Evolutionary conservation across 805 yeast genomes (phyloP), one percentile per base, ranked within the genome.

Genomic region (Middelhovenomyces tepae): DNA sequence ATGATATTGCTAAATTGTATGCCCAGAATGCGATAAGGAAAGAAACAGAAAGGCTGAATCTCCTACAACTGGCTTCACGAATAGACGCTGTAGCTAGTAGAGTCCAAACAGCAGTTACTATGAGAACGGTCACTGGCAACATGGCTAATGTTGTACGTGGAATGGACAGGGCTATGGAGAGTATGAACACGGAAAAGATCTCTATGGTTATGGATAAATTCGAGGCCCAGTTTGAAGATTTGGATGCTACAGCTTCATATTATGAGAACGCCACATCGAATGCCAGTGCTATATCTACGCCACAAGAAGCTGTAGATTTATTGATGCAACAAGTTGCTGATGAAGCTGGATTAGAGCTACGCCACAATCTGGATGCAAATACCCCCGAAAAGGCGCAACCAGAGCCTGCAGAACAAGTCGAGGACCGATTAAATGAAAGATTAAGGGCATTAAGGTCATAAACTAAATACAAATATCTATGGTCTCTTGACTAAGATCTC

Each of bases 21-120:
- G 98, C 98, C 0, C 94, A 87, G 45, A 91, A 87, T 58, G 95
- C 97, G 23, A 85, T 93, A 27, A 71, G 99, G 32, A 91, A 91
- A 57, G 69, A 81, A 28, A 82, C 81, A 48, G 99, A 91, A 56
- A 65, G 89, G 42, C 65, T 89, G 19, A 89, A 81, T 51, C 59
- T 91, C 35, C 62, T 91, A 34, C 68, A 89, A 44, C 64, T 91
- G 37, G 80, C 95, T 0, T 83, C 95, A 0, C 62, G 96, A 37
- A 83, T 91, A 14, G 99, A 91, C 59, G 89, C 97, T 0, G 98
- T 91, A 16, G 94, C 97, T 0, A 79, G 93, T 3, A 63, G 98
- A 38, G 94, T 91, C 2, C 96, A 89, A 49, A 91, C 99, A 0
- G 98, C 98, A 0, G 96, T 91, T 5, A 89, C 97, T 0, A 91